These are phyloP conservation scores for Ophiostoma tasmaniense DNA, from an alignment of 2,329 filamentous ascomycete species.

Conservation along the genomic window DNA sequence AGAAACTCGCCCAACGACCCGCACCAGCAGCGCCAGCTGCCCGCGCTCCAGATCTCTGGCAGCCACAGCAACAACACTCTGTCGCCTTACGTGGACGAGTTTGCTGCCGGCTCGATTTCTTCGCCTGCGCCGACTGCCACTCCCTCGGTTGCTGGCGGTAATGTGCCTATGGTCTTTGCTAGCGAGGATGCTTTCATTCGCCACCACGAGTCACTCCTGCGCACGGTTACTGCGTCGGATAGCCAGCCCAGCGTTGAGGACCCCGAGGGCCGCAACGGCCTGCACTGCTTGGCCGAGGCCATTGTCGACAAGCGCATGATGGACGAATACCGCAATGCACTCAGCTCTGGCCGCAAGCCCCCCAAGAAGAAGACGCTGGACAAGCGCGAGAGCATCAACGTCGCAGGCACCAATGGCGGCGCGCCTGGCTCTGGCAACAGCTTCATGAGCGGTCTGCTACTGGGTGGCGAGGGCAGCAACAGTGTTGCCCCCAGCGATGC, in stretches of 20 bases:
- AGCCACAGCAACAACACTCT: conserved; percentile 7
- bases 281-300: conserved; percentile 50
- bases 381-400: conserved; percentile 22
- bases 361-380: conserved; percentile 34
- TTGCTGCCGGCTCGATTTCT: neutral
- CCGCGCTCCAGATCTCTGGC: conserved; percentile 7
- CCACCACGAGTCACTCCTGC: conserved; percentile 31
- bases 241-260: conserved; percentile 32
- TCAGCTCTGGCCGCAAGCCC: conserved; percentile 22
- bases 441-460: conserved; percentile 16
- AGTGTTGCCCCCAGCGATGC: conserved; percentile 1
- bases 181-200: conserved; percentile 24
- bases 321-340: conserved; percentile 28
- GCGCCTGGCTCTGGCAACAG: conserved; percentile 6
- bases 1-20: conserved; percentile 5
- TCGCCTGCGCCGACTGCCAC: conserved; percentile 12
- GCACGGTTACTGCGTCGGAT: conserved; percentile 30
- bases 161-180: conserved; percentile 18
- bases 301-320: conserved; percentile 35
- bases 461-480: conserved; percentile 14
- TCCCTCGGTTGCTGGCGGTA: conserved; percentile 13
- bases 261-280: conserved; percentile 43
- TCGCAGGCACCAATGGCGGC: neutral
- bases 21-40: conserved; percentile 10
- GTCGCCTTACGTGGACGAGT: conserved; percentile 19